Evolutionary conservation across 192 early-diverging fungal species (phyloP).

Genomic region (Backusella australiensis): DNA sequence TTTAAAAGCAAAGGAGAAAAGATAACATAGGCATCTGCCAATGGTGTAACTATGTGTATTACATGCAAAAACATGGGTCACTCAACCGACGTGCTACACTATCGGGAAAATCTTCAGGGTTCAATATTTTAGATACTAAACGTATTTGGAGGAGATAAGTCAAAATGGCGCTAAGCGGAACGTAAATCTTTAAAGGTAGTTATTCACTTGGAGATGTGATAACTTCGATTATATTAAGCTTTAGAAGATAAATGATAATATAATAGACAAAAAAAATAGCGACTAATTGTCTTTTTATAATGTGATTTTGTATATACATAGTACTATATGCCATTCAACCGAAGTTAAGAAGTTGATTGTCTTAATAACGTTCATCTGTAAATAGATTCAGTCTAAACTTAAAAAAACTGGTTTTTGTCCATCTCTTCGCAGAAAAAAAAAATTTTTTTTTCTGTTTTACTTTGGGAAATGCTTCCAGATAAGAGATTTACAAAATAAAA

Average conservation of each 20-base stretch:
- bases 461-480: background rate
- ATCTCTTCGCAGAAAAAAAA: background rate
- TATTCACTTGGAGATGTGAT: background rate
- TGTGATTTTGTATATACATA: background rate
- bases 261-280: no score
- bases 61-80: constrained; percentile 1
- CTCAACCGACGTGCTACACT: background rate
- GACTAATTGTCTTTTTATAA: background rate
- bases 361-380: background rate
- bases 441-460: background rate
- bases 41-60: background rate
- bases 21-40: background rate
- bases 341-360: background rate
- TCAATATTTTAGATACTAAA: background rate
- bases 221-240: background rate
- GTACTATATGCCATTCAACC: background rate
- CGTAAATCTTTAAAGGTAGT: background rate
- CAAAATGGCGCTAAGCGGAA: background rate
- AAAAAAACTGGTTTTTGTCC: background rate
- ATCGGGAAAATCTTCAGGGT: background rate
- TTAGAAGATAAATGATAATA: no score
- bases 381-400: background rate
- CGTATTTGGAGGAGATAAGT: background rate
- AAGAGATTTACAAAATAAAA: background rate
- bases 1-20: background rate